Evolutionary conservation across 768 basidiomycete species (phyloP).

Genomic region (Cytidiella melzeri): DNA sequence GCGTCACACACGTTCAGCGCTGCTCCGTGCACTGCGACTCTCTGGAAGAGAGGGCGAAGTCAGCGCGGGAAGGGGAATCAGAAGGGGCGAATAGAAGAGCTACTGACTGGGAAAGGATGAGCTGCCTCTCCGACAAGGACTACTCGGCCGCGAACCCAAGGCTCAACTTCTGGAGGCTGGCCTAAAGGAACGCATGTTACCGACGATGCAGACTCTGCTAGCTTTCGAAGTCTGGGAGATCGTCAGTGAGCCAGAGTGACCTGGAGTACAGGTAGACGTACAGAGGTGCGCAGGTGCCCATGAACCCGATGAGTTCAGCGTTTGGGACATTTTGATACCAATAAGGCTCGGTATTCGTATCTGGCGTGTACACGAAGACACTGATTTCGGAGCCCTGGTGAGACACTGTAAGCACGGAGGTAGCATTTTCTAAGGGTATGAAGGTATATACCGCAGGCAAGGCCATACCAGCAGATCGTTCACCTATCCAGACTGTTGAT

Average conservation of each 20-base stretch:
- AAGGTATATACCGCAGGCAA: too few relatives aligned
- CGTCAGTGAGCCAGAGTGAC: background rate
- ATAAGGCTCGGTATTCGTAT: background rate
- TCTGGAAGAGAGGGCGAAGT: conserved; percentile 12
- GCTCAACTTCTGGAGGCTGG: conserved; percentile 16
- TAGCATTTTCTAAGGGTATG: too few relatives aligned
- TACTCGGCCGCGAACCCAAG: conserved; percentile 25
- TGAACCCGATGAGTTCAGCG: conserved; percentile 3
- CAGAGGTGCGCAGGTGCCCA: conserved; percentile 16
- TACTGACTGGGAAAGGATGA: conserved; percentile 23
- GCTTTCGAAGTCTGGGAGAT: conserved; percentile 12
- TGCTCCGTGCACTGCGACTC: conserved; percentile 13
- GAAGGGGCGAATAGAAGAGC: background rate
- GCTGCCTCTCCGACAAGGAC: conserved; percentile 28
- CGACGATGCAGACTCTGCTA: conserved; percentile 8
- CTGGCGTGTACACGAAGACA: conserved; percentile 8
- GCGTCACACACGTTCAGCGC: conserved; percentile 25
- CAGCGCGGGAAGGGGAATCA: conserved; percentile 7
- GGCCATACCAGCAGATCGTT: too few relatives aligned
- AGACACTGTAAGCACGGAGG: background rate
- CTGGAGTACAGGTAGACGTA: background rate
- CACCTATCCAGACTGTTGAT: too few relatives aligned
- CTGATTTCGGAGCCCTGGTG: conserved; percentile 1
- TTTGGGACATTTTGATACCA: background rate
- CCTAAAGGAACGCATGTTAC: conserved; percentile 6